phyloP scores from a whole-genome alignment of 2,329 filamentous ascomycete genomes.

The Epichloe aotearoae region DNA sequence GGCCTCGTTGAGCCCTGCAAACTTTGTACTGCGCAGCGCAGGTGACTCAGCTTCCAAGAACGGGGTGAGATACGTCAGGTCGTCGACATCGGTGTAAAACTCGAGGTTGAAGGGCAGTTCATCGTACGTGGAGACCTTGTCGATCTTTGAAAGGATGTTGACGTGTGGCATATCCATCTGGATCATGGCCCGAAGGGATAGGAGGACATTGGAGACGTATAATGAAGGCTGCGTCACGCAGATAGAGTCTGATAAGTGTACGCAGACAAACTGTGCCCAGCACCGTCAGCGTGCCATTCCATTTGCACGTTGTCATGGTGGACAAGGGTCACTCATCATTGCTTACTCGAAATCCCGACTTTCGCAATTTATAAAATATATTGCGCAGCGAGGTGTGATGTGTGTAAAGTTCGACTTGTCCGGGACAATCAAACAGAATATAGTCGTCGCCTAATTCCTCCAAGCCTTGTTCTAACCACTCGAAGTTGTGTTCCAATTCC shows the following conservation, averaged over 20 bases:
- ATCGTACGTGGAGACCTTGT: constrained; percentile 77
- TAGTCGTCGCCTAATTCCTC: constrained; percentile 80
- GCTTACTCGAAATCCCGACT: constrained; percentile 74
- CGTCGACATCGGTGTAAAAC: constrained; percentile 95
- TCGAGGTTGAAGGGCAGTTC: constrained; percentile 89
- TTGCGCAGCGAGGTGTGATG: constrained; percentile 86
- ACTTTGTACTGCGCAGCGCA: constrained; percentile 57
- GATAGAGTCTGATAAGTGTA: constrained; percentile 90
- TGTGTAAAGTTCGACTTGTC: constrained; percentile 93
- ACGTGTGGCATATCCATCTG: constrained; percentile 95
- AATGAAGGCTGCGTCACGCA: constrained; percentile 86
- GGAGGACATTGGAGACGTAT: constrained; percentile 86
- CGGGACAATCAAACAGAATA: constrained; percentile 88
- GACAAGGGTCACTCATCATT: not conserved
- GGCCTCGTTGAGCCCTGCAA: constrained; percentile 70
- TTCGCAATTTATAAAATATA: constrained; percentile 82
- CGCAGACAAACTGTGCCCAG: constrained; percentile 60
- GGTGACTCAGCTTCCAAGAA: constrained; percentile 69
- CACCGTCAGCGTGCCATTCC: constrained; percentile 8
- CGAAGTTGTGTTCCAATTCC: constrained; percentile 85
- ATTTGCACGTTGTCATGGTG: not conserved
- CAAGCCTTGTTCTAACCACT: constrained; percentile 76
- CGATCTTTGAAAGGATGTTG: constrained; percentile 95
- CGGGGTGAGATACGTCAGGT: constrained; percentile 72
- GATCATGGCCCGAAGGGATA: constrained; percentile 90